Evolutionary conservation across 768 basidiomycete species (phyloP).

Genomic region (Ramaria rubella): DNA sequence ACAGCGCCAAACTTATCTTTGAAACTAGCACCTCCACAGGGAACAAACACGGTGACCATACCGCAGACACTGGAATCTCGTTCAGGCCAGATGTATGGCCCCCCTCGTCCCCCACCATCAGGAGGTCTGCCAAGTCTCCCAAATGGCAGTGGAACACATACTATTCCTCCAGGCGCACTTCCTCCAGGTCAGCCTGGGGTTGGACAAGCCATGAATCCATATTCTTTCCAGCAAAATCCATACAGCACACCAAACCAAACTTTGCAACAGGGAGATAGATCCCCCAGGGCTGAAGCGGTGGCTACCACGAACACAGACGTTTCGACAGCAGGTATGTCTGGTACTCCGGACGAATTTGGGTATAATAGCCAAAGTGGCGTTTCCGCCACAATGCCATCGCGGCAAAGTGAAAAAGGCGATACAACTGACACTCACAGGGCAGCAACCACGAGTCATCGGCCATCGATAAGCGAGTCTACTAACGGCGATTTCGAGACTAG

Average conservation of each 20-base stretch:
- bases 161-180: background rate
- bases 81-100: background rate
- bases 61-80: background rate
- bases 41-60: background rate
- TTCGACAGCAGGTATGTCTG: background rate
- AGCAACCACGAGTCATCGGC: background rate
- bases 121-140: background rate
- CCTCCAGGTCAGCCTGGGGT: background rate
- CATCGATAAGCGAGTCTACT: background rate
- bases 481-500: background rate
- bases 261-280: no score
- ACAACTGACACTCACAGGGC: background rate
- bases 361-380: background rate
- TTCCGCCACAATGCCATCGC: background rate
- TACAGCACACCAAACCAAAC: background rate
- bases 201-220: background rate
- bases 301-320: background rate
- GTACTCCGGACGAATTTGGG: constrained; percentile 1
- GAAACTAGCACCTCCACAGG: background rate
- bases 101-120: background rate
- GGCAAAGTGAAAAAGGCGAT: background rate
- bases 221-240: constrained; percentile 1
- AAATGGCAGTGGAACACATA: background rate
- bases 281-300: background rate
- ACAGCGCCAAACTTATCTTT: constrained; percentile 35